Percentiles rank a stretch among this genome's conserved stretches.
Evolutionary conservation across 768 basidiomycete genomes (phyloP).

Genomic region (Hypsizygus marmoreus): DNA sequence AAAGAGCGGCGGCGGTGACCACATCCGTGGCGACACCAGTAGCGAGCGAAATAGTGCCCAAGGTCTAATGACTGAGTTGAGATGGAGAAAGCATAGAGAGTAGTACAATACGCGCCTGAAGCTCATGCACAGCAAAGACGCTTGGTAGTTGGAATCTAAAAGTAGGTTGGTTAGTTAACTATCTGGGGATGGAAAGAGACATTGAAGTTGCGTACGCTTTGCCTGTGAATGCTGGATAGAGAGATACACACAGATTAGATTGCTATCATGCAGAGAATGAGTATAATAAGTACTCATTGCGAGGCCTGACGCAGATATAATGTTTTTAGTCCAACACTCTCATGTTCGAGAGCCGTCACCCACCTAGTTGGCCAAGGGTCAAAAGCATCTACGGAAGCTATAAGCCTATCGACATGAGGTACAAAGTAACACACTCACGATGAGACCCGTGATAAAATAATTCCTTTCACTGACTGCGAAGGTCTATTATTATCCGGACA

Average conservation of each 20-base stretch:
- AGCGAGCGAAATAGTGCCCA: slow-evolving; percentile 55
- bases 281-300: slow-evolving; percentile 36
- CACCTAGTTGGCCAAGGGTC: slow-evolving; percentile 53
- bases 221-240: slow-evolving; percentile 39
- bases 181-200: not conserved
- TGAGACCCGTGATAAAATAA: slow-evolving; percentile 48
- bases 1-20: slow-evolving; percentile 57
- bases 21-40: slow-evolving; percentile 60
- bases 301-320: slow-evolving; percentile 25
- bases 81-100: not conserved
- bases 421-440: slow-evolving; percentile 44
- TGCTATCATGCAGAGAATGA: not conserved
- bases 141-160: slow-evolving; percentile 42
- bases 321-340: not conserved
- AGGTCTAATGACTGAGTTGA: slow-evolving; percentile 29
- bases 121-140: slow-evolving; percentile 40
- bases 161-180: not conserved
- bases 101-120: slow-evolving; percentile 37
- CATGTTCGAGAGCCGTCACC: slow-evolving; percentile 15
- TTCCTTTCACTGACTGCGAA: slow-evolving; percentile 59
- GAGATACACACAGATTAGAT: slow-evolving; percentile 1
- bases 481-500: not conserved
- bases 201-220: slow-evolving; percentile 39
- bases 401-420: slow-evolving; percentile 3
- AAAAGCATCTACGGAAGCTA: slow-evolving; percentile 41